Conservation (phyloP, 495 filamentous ascomycete genomes). For the Aspergillus egyptiacus region DNA sequence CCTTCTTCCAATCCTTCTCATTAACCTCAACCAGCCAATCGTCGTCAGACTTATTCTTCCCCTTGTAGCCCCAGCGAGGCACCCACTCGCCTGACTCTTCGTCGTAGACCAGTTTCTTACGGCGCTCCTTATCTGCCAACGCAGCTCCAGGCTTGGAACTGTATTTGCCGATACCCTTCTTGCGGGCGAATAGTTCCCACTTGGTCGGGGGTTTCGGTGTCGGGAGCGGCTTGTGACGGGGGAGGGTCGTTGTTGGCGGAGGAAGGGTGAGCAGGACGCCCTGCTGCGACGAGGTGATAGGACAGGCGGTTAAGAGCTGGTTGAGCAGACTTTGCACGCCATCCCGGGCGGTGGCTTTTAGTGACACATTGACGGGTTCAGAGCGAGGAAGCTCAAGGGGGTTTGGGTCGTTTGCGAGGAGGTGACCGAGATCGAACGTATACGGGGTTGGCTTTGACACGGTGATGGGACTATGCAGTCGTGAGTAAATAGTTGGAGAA, state of each 20-base stretch:
- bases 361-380: conserved; percentile 38
- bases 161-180: conserved; percentile 77
- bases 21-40: conserved; percentile 87
- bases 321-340: conserved; percentile 84
- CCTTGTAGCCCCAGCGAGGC: conserved; percentile 91
- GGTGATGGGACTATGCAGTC: conserved; percentile 42
- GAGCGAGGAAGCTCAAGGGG: conserved; percentile 52
- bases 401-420: conserved; percentile 76
- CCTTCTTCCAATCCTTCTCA: conserved; percentile 63
- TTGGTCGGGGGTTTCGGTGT: conserved; percentile 73
- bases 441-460: conserved; percentile 81
- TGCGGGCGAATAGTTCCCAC: conserved; percentile 91
- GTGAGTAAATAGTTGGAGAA: conserved; percentile 1
- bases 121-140: conserved; percentile 52
- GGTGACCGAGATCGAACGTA: conserved; percentile 85
- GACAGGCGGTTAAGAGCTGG: conserved; percentile 78
- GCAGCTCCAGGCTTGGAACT: conserved; percentile 37
- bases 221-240: conserved; percentile 87
- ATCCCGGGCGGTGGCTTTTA: conserved; percentile 70
- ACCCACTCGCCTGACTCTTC: conserved; percentile 83
- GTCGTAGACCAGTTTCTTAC: conserved; percentile 78
- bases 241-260: conserved; percentile 56
- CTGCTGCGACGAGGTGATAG: conserved; percentile 56
- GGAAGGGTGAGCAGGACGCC: conserved; percentile 77
- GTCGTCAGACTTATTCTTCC: conserved; percentile 75